Conservation (phyloP, 2,329 filamentous ascomycete species). For the Monilinia aucupariae region DNA sequence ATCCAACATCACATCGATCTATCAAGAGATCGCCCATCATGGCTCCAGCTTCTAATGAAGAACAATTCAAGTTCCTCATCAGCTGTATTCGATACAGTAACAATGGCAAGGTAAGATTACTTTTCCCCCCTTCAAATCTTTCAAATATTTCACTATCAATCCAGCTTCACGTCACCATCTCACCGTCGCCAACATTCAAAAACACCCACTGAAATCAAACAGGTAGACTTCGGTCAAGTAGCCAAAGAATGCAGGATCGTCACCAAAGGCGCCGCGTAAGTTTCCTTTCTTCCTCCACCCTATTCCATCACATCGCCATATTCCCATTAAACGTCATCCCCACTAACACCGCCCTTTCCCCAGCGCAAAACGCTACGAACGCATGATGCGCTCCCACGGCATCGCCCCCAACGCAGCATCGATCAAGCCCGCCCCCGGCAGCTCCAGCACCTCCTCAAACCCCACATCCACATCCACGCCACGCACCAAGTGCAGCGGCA, state of each 20-base stretch:
- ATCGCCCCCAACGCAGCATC: constrained; percentile 37
- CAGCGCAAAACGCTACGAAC: constrained; percentile 64
- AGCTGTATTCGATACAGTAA: constrained; percentile 57
- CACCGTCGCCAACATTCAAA: background rate
- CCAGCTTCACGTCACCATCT: background rate
- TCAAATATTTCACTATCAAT: background rate
- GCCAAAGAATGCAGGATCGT: constrained; percentile 58
- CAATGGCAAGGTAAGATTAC: constrained; percentile 58
- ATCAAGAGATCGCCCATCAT: constrained; percentile 37
- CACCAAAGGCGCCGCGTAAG: constrained; percentile 65
- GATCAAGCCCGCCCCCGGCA: constrained; percentile 25
- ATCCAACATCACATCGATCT: background rate
- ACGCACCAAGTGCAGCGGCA: background rate
- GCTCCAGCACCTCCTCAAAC: constrained; percentile 16
- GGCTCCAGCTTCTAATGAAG: constrained; percentile 45
- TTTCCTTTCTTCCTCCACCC: constrained; percentile 22
- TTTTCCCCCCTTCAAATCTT: constrained; percentile 1
- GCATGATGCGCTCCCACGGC: constrained; percentile 55
- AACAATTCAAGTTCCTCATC: constrained; percentile 62
- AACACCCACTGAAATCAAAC: background rate
- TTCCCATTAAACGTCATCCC: background rate
- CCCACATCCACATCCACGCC: constrained; percentile 9
- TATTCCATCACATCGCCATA: background rate
- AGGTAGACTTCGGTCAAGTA: constrained; percentile 64
- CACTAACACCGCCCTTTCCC: background rate